phyloP scores from a whole-genome alignment of 2,329 filamentous ascomycete genomes.

The Penicillium sp. region DNA sequence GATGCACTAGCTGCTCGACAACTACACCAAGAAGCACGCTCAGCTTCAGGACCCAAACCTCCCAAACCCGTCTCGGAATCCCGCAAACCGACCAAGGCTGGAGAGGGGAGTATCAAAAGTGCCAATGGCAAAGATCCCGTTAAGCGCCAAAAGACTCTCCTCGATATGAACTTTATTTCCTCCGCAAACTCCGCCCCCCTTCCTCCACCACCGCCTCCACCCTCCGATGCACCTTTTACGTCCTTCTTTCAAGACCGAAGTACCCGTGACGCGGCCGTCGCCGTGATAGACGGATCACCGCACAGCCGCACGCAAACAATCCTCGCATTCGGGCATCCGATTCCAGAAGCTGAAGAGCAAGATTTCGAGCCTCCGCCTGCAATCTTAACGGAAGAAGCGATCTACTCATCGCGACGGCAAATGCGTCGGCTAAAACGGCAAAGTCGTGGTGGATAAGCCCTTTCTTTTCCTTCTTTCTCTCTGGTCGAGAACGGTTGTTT shows the following conservation, averaged over 20 bases:
- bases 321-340: constrained; percentile 77
- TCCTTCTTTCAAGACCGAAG: constrained; percentile 85
- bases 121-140: constrained; percentile 20
- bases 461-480: background rate
- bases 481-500: background rate
- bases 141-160: constrained; percentile 31
- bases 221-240: constrained; percentile 67
- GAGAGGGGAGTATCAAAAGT: background rate
- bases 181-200: constrained; percentile 17
- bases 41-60: constrained; percentile 53
- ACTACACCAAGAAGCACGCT: constrained; percentile 71
- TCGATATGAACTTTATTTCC: constrained; percentile 2
- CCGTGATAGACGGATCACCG: constrained; percentile 55
- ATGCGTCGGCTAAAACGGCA: constrained; percentile 40
- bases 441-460: constrained; percentile 21
- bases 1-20: constrained; percentile 75
- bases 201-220: constrained; percentile 21
- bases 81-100: constrained; percentile 17
- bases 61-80: constrained; percentile 26
- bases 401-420: constrained; percentile 46
- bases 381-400: constrained; percentile 49
- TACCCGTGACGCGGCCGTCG: constrained; percentile 76
- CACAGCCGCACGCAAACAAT: constrained; percentile 63
- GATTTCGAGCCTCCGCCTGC: constrained; percentile 79
- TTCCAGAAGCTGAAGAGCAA: constrained; percentile 71